Conservation (phyloP, 2,329 filamentous ascomycete species). For the Hypoxylon sp. region DNA sequence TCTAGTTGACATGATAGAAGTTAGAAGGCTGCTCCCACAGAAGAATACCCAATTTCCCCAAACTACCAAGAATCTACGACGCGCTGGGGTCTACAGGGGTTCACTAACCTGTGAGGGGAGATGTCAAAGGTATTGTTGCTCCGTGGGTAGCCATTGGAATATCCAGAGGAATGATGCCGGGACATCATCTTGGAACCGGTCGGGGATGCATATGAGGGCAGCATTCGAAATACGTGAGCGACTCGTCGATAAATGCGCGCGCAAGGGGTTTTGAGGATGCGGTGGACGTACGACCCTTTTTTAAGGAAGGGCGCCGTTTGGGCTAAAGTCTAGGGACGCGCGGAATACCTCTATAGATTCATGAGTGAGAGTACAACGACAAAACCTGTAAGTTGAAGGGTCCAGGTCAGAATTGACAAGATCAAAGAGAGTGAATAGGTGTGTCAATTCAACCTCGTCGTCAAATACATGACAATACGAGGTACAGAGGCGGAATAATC, state of each 20-base stretch:
- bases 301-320: conserved; percentile 39
- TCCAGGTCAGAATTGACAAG: conserved; percentile 22
- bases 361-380: conserved; percentile 29
- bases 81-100: conserved; percentile 32
- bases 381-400: conserved; percentile 9
- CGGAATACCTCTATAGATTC: conserved; percentile 35
- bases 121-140: conserved; percentile 86
- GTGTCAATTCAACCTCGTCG: conserved; percentile 33
- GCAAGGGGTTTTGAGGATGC: conserved; percentile 29
- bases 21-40: conserved; percentile 35
- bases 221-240: conserved; percentile 61
- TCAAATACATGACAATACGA: conserved; percentile 24
- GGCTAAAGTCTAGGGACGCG: conserved; percentile 31
- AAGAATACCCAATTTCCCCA: neutral
- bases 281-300: conserved; percentile 38
- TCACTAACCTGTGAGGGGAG: conserved; percentile 86
- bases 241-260: conserved; percentile 26
- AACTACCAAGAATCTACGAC: neutral
- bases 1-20: conserved; percentile 62
- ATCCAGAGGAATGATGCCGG: conserved; percentile 81
- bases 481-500: conserved; percentile 40
- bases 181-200: conserved; percentile 81
- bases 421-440: conserved; percentile 14
- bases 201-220: conserved; percentile 70
- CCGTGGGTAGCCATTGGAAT: conserved; percentile 86